Base-by-base conservation (phyloP, 768 basidiomycete species). In the Psilocybe sp. region DNA sequence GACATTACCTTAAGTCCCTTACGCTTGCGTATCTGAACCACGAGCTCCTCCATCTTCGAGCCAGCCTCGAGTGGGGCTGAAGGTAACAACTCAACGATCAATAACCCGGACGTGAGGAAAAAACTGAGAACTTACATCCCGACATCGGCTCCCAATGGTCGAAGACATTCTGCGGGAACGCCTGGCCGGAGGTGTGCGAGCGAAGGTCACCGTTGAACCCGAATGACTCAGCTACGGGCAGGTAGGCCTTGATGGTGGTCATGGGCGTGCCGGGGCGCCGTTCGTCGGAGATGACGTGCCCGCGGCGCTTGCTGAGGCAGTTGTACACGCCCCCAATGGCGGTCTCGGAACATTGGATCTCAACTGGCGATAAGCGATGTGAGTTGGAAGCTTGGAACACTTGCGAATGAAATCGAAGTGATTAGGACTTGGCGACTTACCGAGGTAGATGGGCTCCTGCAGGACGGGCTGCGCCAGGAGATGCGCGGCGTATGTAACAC, bases 191-290 rank as follows among this genome's bases (percentile, higher is more conserved):
- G 37, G 97, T 98, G 44, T 88, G 86, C 67, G 85, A 82, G 58
- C 96, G 89, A 47, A 99, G 86, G 62, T 91, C 94, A 60, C 89
- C 92, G 72, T 94, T 98, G 88, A 98, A 98, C 60, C 96, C 95
- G 75, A 97, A 96, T 11, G 90, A 93, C 73, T 92, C 91, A 67
- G 78, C 75, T 67, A 93, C 91, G 60, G 93, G 92, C 37, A 94
- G 78, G 79, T 92, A 93, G 19, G 94, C 94, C 82, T 97, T 98
- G 73, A 99, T 87, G 41, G 89, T 98, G 86, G 96, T 96, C 93
- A 98, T 97, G 55, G 97, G 97, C 14, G 97, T 99, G 76, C 97
- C 96, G 3, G 85, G 78, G 64, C 95, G 79, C 74, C 98, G 97
- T 72, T 98, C 96, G 72, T 98, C 91, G 60, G 88, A 89, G 82